Percentiles rank a stretch among this genome's conserved stretches.
Conservation (phyloP, 2,329 filamentous ascomycete species). For the Fusarium globosum region DNA sequence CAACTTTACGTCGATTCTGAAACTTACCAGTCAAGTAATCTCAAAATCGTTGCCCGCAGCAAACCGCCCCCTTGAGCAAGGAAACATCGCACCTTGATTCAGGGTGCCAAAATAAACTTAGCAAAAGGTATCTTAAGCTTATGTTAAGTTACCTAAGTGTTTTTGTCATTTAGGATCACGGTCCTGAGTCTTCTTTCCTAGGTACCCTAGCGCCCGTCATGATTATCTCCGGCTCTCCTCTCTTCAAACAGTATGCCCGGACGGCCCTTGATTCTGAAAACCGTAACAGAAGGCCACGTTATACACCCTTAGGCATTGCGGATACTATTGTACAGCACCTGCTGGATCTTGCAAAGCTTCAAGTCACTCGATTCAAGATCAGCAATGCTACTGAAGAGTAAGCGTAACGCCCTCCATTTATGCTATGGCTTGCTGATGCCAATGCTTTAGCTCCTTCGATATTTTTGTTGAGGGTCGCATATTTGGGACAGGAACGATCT, state of each 20-base stretch:
- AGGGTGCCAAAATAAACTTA: too few relatives aligned
- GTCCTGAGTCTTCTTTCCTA: too few relatives aligned
- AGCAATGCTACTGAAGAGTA: constrained; percentile 47
- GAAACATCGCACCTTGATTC: too few relatives aligned
- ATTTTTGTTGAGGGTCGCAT: constrained; percentile 47
- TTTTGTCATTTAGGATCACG: too few relatives aligned
- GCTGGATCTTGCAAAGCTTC: constrained; percentile 43
- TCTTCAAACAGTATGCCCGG: constrained; percentile 44
- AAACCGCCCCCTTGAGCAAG: not conserved
- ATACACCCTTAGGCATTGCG: constrained; percentile 34
- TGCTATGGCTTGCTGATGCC: not conserved
- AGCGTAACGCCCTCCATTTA: not conserved
- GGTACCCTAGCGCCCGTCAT: constrained; percentile 12
- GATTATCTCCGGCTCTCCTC: constrained; percentile 39
- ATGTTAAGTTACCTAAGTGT: too few relatives aligned
- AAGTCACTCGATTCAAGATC: constrained; percentile 47
- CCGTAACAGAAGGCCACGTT: not conserved
- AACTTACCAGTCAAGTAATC: not conserved
- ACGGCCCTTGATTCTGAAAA: constrained; percentile 27
- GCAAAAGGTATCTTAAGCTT: too few relatives aligned
- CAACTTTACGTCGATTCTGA: not conserved
- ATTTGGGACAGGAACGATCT: constrained; percentile 46
- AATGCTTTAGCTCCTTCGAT: constrained; percentile 44
- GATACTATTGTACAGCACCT: constrained; percentile 46
- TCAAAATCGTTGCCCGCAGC: not conserved